Conservation (phyloP, 306 rosid species). For the Ormosia semicastrata region DNA sequence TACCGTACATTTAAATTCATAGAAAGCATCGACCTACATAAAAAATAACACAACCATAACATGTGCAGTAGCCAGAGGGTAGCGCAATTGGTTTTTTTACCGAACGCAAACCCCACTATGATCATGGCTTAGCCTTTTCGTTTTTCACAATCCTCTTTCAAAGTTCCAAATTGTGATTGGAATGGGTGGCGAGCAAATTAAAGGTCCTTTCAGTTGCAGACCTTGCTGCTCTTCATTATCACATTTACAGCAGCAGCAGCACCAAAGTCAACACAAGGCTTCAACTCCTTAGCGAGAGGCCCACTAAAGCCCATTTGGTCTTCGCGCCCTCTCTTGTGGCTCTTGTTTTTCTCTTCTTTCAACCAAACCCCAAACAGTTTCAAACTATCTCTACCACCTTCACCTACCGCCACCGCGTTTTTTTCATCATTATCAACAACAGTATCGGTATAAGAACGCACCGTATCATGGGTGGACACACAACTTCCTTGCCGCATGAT, state of each 20-base stretch:
- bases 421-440: conserved; percentile 1
- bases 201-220: conserved; percentile 52
- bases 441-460: background rate
- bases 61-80: background rate
- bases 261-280: conserved; percentile 43
- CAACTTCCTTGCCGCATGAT: conserved; percentile 49
- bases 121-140: background rate
- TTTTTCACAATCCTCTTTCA: background rate
- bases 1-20: background rate
- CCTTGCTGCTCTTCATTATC: conserved; percentile 46
- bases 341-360: conserved; percentile 34
- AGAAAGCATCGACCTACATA: background rate
- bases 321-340: conserved; percentile 41
- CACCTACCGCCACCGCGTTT: conserved; percentile 9
- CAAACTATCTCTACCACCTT: conserved; percentile 39
- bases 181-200: too few species aligned
- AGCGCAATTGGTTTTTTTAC: background rate
- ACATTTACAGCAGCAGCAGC: conserved; percentile 13
- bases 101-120: conserved; percentile 2
- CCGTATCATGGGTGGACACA: conserved; percentile 31
- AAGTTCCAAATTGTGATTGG: too few species aligned
- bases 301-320: conserved; percentile 49
- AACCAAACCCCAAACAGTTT: conserved; percentile 96
- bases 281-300: conserved; percentile 48
- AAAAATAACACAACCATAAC: background rate